Evolutionary conservation across 2,329 filamentous ascomycete species (phyloP).

Genomic region (Didymosphaeria variabile): DNA sequence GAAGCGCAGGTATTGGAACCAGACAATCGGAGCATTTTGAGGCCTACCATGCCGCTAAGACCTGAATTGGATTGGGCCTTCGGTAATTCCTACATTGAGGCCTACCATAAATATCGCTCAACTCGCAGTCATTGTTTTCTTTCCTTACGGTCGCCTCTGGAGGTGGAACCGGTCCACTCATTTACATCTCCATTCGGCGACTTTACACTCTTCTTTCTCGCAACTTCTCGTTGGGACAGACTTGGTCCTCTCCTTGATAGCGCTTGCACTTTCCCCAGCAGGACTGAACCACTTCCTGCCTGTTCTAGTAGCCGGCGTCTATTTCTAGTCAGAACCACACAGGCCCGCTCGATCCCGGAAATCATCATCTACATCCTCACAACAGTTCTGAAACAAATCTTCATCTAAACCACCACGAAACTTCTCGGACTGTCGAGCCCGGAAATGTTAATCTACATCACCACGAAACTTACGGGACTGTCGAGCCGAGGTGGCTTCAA

Average conservation of each 20-base stretch:
- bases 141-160: conserved; percentile 13
- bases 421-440: conserved; percentile 6
- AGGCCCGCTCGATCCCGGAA: conserved; percentile 5
- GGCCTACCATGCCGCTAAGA: background rate
- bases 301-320: background rate
- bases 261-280: background rate
- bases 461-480: background rate
- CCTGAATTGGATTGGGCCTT: background rate
- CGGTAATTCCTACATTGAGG: background rate
- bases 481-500: conserved; percentile 16
- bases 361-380: conserved; percentile 1
- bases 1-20: background rate
- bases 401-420: background rate
- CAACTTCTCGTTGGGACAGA: background rate
- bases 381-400: too few relatives aligned
- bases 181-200: conserved; percentile 10
- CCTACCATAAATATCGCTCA: background rate
- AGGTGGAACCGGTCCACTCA: conserved; percentile 9
- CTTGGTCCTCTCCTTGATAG: background rate
- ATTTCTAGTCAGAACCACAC: conserved; percentile 13
- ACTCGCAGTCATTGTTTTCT: background rate
- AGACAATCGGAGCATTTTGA: background rate
- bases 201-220: background rate
- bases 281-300: background rate
- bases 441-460: conserved; percentile 2